Evolutionary conservation across 1,284 basidiomycete species (phyloP).

Genomic region (Coniferiporia weirii): DNA sequence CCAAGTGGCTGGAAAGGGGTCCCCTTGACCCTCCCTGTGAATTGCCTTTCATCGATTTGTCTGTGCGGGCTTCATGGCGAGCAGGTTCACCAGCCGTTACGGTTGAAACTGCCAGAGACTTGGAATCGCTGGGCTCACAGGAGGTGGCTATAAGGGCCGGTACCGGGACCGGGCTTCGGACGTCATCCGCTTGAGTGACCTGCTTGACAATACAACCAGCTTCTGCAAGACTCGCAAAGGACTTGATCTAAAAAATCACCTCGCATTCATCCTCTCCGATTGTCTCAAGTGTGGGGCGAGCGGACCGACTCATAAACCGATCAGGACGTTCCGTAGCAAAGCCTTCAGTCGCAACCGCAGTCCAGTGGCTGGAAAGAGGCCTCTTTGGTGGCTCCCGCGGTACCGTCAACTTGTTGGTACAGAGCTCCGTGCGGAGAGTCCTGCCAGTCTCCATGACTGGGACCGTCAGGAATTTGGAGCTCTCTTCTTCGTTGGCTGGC

Average conservation of each 20-base stretch:
- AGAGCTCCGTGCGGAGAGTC: not conserved
- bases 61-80: not conserved
- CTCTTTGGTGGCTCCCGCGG: not conserved
- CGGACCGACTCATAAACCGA: not conserved
- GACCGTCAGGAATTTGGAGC: not conserved
- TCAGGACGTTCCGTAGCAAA: not conserved
- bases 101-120: not conserved
- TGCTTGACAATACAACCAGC: too few species aligned
- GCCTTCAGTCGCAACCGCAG: not conserved
- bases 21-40: not conserved
- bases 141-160: too few species aligned
- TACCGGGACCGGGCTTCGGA: too few species aligned
- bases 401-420: not conserved
- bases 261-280: not conserved
- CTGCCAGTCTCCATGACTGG: not conserved
- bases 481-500: not conserved
- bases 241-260: not conserved
- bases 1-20: not conserved
- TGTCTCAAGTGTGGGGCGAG: not conserved
- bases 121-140: not conserved
- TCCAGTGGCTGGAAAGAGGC: not conserved
- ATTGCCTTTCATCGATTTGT: not conserved
- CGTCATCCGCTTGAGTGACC: too few species aligned
- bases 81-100: too few species aligned
- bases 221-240: not conserved